phyloP scores from a whole-genome alignment of 768 basidiomycete genomes.

The Cystobasidium onofrii region DNA sequence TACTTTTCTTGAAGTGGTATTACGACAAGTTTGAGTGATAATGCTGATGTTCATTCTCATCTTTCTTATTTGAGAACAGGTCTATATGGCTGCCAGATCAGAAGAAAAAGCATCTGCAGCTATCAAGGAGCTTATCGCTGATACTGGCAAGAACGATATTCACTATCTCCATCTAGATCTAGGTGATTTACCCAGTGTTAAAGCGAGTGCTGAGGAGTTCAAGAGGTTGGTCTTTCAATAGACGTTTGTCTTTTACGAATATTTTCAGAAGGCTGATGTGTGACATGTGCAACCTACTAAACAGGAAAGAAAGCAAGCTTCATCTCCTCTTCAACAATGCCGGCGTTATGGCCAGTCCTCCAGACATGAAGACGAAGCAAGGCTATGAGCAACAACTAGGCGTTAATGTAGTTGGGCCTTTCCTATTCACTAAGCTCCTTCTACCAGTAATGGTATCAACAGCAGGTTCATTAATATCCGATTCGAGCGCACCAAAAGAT shows the following conservation, averaged over 20 bases:
- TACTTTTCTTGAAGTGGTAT: too few species aligned
- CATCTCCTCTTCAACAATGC: conserved; percentile 33
- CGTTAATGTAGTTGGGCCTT: conserved; percentile 34
- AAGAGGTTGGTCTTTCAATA: not conserved
- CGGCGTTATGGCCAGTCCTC: conserved; percentile 30
- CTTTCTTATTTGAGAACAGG: not conserved
- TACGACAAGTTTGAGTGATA: too few species aligned
- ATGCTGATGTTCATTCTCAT: not conserved
- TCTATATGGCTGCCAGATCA: conserved; percentile 3
- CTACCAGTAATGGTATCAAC: conserved; percentile 32
- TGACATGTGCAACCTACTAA: not conserved
- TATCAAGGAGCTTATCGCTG: not conserved
- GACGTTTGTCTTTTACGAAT: not conserved
- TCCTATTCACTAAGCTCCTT: conserved; percentile 33
- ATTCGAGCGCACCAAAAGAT: not conserved
- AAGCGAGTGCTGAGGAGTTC: not conserved
- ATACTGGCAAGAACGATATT: conserved; percentile 1
- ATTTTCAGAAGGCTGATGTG: too few species aligned
- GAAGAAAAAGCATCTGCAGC: conserved; percentile 3
- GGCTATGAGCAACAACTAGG: conserved; percentile 34
- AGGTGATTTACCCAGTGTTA: not conserved
- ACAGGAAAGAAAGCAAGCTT: conserved; percentile 5
- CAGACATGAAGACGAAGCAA: conserved; percentile 26
- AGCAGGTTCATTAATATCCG: not conserved
- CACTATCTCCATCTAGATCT: conserved; percentile 5